Evolutionary conservation across 345 rosid genomes (phyloP).

Genomic region (Corymbia maculata): DNA sequence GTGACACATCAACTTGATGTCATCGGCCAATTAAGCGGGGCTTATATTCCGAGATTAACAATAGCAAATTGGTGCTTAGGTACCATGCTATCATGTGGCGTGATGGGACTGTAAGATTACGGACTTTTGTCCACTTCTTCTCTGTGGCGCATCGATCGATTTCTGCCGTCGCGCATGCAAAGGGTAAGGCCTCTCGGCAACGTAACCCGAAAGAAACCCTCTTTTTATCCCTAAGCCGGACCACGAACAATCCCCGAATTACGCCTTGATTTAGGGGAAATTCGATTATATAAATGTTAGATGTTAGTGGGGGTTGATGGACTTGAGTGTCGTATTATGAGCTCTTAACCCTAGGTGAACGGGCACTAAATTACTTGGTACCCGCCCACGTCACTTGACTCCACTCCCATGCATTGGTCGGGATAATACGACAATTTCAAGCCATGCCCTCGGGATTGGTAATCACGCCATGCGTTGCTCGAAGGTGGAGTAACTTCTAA

Average conservation of each 20-base stretch:
- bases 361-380: neutral
- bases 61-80: neutral
- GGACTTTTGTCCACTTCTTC: neutral
- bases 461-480: neutral
- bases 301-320: neutral
- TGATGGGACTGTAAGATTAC: neutral
- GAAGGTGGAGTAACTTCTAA: neutral
- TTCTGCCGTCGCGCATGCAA: neutral
- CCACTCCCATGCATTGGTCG: neutral
- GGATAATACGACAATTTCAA: neutral
- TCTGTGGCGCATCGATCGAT: neutral
- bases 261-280: conserved; percentile 39
- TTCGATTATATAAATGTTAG: neutral
- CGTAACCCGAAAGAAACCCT: neutral
- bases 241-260: conserved; percentile 26
- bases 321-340: neutral
- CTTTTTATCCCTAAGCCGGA: neutral
- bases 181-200: neutral
- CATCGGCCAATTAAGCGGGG: neutral
- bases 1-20: neutral
- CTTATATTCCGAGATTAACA: neutral
- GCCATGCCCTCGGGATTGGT: neutral
- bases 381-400: neutral
- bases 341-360: neutral
- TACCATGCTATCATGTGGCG: neutral